A percentile compares a stretch with the other conserved stretches of the same genome.
phyloP scores from a whole-genome alignment of 192 early-diverging fungal genomes.

The Oehlia diaphana region DNA sequence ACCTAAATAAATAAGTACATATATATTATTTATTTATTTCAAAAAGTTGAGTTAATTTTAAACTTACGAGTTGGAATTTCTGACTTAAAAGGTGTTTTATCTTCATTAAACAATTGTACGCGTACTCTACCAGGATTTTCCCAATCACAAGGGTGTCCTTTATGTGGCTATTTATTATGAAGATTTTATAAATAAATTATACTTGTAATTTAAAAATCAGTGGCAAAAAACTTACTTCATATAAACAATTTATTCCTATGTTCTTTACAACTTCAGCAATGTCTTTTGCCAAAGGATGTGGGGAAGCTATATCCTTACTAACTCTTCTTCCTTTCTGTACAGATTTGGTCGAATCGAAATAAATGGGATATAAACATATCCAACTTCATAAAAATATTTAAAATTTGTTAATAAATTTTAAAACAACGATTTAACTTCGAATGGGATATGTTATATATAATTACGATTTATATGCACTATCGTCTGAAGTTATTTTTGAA shows the following conservation, averaged over 20 bases:
- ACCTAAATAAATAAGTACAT: constrained; percentile 1
- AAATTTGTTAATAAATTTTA: neutral
- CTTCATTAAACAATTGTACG: constrained; percentile 51
- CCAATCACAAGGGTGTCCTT: constrained; percentile 66
- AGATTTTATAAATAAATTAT: neutral
- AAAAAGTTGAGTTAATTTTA: too few species aligned
- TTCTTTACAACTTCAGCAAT: constrained; percentile 57
- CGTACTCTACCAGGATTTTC: constrained; percentile 64
- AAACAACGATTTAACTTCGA: neutral
- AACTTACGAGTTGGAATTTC: constrained; percentile 50
- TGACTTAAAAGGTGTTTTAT: constrained; percentile 34
- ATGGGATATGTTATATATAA: neutral
- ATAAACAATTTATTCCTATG: constrained; percentile 54
- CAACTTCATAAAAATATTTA: constrained; percentile 40
- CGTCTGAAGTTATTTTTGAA: constrained; percentile 4
- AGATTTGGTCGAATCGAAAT: constrained; percentile 61
- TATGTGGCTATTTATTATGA: constrained; percentile 38
- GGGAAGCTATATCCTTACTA: constrained; percentile 44
- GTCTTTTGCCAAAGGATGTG: constrained; percentile 56
- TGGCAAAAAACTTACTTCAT: constrained; percentile 46
- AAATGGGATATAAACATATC: constrained; percentile 69
- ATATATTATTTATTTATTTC: neutral
- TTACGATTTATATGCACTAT: constrained; percentile 19
- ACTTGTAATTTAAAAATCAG: neutral
- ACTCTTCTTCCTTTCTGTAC: constrained; percentile 58